Evolutionary conservation across 805 yeast species (phyloP).

Genomic region (Trichomonascus vanleenenianus): DNA sequence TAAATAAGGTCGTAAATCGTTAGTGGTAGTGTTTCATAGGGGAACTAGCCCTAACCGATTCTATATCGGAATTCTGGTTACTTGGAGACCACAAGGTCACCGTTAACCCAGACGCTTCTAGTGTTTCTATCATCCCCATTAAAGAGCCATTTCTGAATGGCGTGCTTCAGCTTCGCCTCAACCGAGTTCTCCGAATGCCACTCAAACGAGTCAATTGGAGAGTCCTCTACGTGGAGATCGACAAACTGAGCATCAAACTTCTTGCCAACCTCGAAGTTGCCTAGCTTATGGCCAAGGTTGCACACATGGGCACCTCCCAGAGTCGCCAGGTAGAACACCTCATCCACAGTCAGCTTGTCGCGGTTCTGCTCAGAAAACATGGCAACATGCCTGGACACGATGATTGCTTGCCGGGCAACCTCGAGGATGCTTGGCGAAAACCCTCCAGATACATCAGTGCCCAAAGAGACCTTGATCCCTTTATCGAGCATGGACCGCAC

Average conservation of each 20-base stretch:
- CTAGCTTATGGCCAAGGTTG: slow-evolving; percentile 48
- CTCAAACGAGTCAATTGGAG: slow-evolving; percentile 39
- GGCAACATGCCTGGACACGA: slow-evolving; percentile 64
- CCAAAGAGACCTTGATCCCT: slow-evolving; percentile 69
- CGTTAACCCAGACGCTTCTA: slow-evolving; percentile 73
- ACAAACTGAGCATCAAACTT: slow-evolving; percentile 78
- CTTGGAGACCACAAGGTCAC: slow-evolving; percentile 50
- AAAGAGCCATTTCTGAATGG: slow-evolving; percentile 84
- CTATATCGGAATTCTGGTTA: not conserved
- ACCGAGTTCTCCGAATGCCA: slow-evolving; percentile 32
- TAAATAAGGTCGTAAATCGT: too few species aligned
- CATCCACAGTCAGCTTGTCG: slow-evolving; percentile 53
- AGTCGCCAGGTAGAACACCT: slow-evolving; percentile 76
- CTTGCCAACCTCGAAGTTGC: slow-evolving; percentile 71
- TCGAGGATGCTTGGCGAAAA: slow-evolving; percentile 56
- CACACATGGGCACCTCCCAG: slow-evolving; percentile 82
- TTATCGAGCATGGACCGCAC: slow-evolving; percentile 59
- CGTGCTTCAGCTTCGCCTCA: slow-evolving; percentile 40
- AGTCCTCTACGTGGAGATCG: slow-evolving; percentile 69
- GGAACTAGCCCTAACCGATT: not conserved
- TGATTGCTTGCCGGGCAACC: slow-evolving; percentile 60
- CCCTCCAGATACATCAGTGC: slow-evolving; percentile 77
- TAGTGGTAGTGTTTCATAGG: not conserved
- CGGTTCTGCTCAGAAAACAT: slow-evolving; percentile 42
- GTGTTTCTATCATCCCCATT: slow-evolving; percentile 92